Conservation (phyloP, 495 filamentous ascomycete species). For the Penicillium longicatenatum region DNA sequence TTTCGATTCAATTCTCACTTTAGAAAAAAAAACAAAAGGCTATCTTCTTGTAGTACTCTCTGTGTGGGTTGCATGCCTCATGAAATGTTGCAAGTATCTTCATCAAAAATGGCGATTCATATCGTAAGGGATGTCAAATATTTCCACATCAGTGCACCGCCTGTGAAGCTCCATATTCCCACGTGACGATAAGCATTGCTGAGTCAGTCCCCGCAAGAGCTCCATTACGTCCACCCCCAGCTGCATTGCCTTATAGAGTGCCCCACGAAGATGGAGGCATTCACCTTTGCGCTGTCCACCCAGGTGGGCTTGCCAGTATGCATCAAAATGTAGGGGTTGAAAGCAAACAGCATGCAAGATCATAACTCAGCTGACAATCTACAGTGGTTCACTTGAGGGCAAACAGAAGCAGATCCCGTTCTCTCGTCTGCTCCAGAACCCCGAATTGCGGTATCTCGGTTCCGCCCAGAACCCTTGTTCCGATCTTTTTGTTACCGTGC, state of each 20-base stretch:
- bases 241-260: conserved; percentile 7
- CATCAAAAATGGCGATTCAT: no score
- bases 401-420: conserved; percentile 75
- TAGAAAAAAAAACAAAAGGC: no score
- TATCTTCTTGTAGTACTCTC: no score
- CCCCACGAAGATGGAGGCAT: conserved; percentile 73
- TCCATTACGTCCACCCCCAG: conserved; percentile 1
- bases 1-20: neutral
- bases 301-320: conserved; percentile 74
- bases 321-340: conserved; percentile 72
- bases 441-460: conserved; percentile 81
- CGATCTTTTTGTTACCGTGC: conserved; percentile 89
- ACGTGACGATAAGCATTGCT: conserved; percentile 21
- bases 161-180: neutral
- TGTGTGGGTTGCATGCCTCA: no score
- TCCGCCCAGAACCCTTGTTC: conserved; percentile 74
- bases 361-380: conserved; percentile 16
- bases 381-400: conserved; percentile 83
- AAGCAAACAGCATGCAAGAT: conserved; percentile 5
- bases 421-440: conserved; percentile 73
- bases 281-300: conserved; percentile 88
- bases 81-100: no score
- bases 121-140: no score
- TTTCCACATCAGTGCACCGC: no score
- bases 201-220: conserved; percentile 19